phyloP scores from a whole-genome alignment of 2,329 filamentous ascomycete genomes.

The Lasiodiplodia theobromae region DNA sequence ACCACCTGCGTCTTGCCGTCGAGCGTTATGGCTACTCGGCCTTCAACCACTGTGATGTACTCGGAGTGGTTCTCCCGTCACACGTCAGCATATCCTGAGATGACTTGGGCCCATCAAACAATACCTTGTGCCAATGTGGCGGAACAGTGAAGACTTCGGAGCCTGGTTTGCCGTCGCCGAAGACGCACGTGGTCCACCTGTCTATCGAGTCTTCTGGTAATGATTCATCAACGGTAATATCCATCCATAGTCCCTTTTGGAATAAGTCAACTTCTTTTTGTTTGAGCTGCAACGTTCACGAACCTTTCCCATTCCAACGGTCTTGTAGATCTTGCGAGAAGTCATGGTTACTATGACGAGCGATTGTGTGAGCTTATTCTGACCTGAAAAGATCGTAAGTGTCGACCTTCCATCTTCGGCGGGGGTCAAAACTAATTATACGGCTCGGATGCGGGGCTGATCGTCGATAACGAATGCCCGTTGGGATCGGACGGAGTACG shows the following conservation, averaged over 20 bases:
- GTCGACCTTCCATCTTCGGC: neutral
- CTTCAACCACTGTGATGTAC: neutral
- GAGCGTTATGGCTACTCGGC: neutral
- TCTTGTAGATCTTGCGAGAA: neutral
- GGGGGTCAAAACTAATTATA: neutral
- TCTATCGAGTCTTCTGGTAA: neutral
- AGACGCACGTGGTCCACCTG: neutral
- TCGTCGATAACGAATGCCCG: neutral
- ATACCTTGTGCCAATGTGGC: slow-evolving; percentile 15
- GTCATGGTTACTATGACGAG: neutral
- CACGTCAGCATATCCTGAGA: neutral
- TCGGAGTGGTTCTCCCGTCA: slow-evolving; percentile 1
- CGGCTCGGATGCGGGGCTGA: neutral
- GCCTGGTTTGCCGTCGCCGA: neutral
- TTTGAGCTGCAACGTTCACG: neutral
- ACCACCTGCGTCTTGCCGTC: neutral
- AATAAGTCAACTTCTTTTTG: neutral
- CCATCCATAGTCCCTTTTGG: neutral
- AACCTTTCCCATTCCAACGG: neutral
- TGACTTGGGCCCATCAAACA: neutral
- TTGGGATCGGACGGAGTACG: neutral
- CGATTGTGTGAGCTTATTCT: neutral
- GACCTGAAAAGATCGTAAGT: neutral
- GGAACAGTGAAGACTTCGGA: neutral
- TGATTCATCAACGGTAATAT: neutral